phyloP scores from a whole-genome alignment of 2,329 filamentous ascomycete genomes.

The Madurella mycetomatis region DNA sequence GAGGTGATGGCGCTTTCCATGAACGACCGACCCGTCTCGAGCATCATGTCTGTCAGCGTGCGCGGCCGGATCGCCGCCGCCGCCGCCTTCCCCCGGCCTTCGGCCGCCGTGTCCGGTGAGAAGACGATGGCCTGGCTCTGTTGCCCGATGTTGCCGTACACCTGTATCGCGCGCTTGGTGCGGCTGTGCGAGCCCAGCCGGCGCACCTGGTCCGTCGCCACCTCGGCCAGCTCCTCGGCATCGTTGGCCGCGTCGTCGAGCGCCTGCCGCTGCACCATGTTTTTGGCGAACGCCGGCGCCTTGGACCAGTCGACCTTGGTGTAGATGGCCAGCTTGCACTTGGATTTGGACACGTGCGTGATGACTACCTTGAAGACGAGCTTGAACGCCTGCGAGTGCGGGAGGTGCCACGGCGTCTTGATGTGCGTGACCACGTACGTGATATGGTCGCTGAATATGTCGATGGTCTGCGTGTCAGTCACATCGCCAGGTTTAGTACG shows the following conservation, averaged over 20 bases:
- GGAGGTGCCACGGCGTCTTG: conserved; percentile 76
- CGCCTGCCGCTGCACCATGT: conserved; percentile 64
- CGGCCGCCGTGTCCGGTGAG: conserved; percentile 40
- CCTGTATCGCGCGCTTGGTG: conserved; percentile 72
- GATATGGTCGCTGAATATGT: conserved; percentile 71
- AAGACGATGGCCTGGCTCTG: conserved; percentile 61
- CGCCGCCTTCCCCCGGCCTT: conserved; percentile 45
- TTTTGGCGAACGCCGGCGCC: conserved; percentile 56
- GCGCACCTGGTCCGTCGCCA: conserved; percentile 72
- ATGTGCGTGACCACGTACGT: conserved; percentile 61
- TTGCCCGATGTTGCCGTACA: conserved; percentile 71
- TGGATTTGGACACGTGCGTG: conserved; percentile 86
- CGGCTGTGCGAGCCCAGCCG: conserved; percentile 68
- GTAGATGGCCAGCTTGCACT: conserved; percentile 85
- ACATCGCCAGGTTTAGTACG: conserved; percentile 58
- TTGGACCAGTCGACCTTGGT: conserved; percentile 83
- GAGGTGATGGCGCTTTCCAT: conserved; percentile 70
- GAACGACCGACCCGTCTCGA: conserved; percentile 69
- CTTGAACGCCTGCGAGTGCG: conserved; percentile 72
- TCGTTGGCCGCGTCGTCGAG: conserved; percentile 69
- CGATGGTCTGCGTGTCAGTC: conserved; percentile 80
- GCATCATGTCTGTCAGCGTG: conserved; percentile 63
- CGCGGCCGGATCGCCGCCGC: conserved; percentile 53
- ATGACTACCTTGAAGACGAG: conserved; percentile 89
- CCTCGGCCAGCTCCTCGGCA: conserved; percentile 68